Evolutionary conservation across 129 eudicot genomes (phyloP).

Genomic region (Glebionis coronaria): DNA sequence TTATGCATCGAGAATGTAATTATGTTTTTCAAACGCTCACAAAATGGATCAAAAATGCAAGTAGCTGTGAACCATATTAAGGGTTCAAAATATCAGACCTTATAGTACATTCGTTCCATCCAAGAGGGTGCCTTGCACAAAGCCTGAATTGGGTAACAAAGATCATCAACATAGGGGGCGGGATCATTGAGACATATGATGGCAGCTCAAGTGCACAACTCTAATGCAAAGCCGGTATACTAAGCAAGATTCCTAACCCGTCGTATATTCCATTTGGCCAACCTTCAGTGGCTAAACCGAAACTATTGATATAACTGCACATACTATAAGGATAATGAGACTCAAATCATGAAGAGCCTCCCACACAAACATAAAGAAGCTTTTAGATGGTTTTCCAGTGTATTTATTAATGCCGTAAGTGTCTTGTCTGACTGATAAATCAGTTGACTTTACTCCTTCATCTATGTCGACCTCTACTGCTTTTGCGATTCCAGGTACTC

Average conservation of each 20-base stretch:
- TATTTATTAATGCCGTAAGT: constrained; percentile 70
- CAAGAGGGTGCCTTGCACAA: too few relatives aligned
- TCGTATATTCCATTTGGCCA: constrained; percentile 84
- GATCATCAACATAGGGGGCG: too few relatives aligned
- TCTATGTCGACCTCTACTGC: constrained; percentile 51
- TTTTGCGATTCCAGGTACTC: constrained; percentile 58
- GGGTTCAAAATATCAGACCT: too few relatives aligned
- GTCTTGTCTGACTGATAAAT: constrained; percentile 48
- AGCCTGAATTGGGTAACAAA: too few relatives aligned
- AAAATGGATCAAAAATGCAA: too few relatives aligned
- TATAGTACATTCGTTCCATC: too few relatives aligned
- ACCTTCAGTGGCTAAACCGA: constrained; percentile 85
- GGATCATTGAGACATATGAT: too few relatives aligned
- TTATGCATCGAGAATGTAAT: too few relatives aligned
- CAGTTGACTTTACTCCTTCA: constrained; percentile 58
- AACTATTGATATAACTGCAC: constrained; percentile 82
- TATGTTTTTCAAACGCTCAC: too few relatives aligned
- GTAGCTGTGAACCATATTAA: too few relatives aligned
- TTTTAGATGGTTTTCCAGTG: constrained; percentile 75
- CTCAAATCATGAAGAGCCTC: constrained; percentile 88
- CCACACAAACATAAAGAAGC: constrained; percentile 80
- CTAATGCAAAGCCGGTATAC: too few relatives aligned
- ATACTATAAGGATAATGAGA: constrained; percentile 77
- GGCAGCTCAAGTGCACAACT: too few relatives aligned
- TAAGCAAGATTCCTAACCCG: constrained; percentile 75